These are phyloP conservation scores for Saussurea involucrata DNA, from an alignment of 129 eudicot genomes.

Conservation along the genomic window DNA sequence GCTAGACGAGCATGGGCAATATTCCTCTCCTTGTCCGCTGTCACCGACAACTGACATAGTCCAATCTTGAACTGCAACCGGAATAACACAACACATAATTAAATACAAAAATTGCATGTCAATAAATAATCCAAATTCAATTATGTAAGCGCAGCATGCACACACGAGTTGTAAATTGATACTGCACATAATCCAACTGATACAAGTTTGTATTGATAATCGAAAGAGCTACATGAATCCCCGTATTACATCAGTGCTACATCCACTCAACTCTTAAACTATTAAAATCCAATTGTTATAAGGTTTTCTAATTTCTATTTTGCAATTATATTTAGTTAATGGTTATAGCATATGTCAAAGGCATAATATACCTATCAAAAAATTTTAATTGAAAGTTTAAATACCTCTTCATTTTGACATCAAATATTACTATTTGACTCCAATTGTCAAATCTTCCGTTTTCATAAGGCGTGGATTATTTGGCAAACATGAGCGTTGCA, in stretches of 20 bases:
- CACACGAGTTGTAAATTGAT: not conserved
- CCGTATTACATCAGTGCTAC: not conserved
- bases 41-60: conserved; percentile 80
- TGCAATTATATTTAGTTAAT: too few relatives aligned
- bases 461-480: not conserved
- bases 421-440: not conserved
- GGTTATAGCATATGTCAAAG: not conserved
- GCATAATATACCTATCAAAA: not conserved
- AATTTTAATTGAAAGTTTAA: not conserved
- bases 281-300: too few relatives aligned
- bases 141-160: not conserved
- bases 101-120: not conserved
- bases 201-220: not conserved
- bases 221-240: not conserved
- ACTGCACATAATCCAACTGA: not conserved
- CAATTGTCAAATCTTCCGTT: not conserved
- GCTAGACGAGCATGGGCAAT: conserved; percentile 70
- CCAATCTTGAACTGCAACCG: conserved; percentile 82
- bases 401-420: not conserved
- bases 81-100: not conserved
- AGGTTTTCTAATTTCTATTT: too few relatives aligned
- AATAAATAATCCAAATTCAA: not conserved
- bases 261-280: not conserved
- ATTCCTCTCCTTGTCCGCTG: conserved; percentile 82
- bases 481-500: not conserved